A percentile compares a stretch with the other conserved stretches of the same genome.
These are phyloP conservation scores for Podila horticola DNA, from an alignment of 192 early-diverging fungal species.

Conservation along the genomic window DNA sequence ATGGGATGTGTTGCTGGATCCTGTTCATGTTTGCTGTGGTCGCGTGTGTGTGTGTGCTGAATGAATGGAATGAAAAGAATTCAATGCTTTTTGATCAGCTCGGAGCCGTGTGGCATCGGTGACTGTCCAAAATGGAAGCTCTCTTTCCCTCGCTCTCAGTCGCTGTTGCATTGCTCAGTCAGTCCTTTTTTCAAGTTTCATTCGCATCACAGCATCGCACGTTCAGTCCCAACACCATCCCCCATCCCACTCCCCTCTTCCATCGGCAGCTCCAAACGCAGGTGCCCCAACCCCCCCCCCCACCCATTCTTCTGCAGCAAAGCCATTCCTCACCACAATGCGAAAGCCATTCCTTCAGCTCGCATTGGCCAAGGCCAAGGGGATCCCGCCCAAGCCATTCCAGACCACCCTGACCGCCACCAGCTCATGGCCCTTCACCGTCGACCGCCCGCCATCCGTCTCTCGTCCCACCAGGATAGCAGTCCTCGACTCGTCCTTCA, in stretches of 20 bases:
- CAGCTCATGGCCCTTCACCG: conserved; percentile 44
- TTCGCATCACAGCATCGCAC: not conserved
- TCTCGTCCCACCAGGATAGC: conserved; percentile 47
- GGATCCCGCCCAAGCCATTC: conserved; percentile 19
- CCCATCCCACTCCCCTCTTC: not conserved
- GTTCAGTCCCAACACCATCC: too few relatives aligned
- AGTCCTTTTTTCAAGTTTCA: too few relatives aligned
- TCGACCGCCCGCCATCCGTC: conserved; percentile 24
- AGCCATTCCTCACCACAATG: conserved; percentile 3
- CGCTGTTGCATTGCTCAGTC: too few relatives aligned
- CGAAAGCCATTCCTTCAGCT: conserved; percentile 33
- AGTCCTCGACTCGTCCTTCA: conserved; percentile 82
- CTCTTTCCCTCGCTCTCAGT: too few relatives aligned
- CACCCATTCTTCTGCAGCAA: not conserved
- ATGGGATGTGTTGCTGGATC: conserved; percentile 16
- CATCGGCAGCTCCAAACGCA: too few relatives aligned
- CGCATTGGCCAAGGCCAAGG: conserved; percentile 27
- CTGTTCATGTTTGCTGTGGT: conserved; percentile 16
- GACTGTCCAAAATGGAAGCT: not conserved
- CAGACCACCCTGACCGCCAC: conserved; percentile 41
- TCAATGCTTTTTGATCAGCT: not conserved
- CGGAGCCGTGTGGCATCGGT: not conserved
- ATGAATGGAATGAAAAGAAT: conserved; percentile 12
- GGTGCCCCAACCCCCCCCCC: not conserved
- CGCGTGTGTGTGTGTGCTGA: not conserved